Percentiles rank a stretch among this genome's conserved stretches.
Conservation (phyloP, 257 asterid species). For the Solanum arcanum region DNA sequence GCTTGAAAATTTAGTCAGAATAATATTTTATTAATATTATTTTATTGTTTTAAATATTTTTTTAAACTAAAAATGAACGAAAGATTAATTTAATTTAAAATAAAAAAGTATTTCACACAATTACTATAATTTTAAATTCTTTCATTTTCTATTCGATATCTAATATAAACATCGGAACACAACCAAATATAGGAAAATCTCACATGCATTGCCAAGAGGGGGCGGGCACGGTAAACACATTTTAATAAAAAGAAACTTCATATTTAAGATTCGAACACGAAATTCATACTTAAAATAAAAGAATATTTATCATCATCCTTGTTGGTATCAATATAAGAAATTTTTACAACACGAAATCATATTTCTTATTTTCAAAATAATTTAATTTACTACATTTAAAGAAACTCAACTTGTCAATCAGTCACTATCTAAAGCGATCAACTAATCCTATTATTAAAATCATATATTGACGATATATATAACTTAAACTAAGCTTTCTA, state of each 20-base stretch:
- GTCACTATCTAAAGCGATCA: not conserved
- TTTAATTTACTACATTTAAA: not conserved
- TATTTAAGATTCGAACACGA: not conserved
- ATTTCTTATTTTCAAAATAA: not conserved
- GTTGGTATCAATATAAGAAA: not conserved
- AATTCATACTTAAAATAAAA: not conserved
- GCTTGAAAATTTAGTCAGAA: too few relatives aligned
- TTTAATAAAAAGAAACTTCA: not conserved
- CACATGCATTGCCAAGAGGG: not conserved
- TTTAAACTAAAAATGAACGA: too few relatives aligned
- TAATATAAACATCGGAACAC: rapidly evolving
- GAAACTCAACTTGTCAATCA: not conserved
- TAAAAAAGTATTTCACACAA: too few relatives aligned
- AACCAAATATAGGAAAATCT: not conserved
- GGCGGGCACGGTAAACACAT: not conserved
- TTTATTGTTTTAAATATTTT: too few relatives aligned
- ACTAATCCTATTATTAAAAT: not conserved
- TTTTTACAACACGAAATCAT: not conserved
- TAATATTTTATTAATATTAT: too few relatives aligned
- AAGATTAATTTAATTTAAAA: too few relatives aligned
- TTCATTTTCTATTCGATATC: not conserved
- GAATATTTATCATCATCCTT: not conserved
- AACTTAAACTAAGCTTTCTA: not conserved
- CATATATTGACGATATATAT: not conserved
- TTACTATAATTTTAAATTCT: not conserved